Evolutionary conservation across 495 filamentous ascomycete genomes (phyloP).

Genomic region (Terfezia claveryi): DNA sequence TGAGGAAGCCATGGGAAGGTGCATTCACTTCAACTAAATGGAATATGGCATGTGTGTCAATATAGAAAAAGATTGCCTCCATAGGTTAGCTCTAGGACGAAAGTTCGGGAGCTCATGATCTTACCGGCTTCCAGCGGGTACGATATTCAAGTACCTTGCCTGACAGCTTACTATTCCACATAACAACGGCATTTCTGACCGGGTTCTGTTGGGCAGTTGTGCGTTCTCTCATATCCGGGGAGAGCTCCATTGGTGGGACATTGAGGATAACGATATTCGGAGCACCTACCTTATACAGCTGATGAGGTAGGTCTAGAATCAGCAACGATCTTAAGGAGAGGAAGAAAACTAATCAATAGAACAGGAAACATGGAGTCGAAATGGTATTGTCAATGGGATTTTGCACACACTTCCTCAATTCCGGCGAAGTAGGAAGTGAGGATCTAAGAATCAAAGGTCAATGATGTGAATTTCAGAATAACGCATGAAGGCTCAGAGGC

Average conservation of each 20-base stretch:
- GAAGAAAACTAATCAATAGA: background rate
- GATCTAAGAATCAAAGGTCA: background rate
- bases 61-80: background rate
- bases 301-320: background rate
- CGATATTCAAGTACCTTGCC: background rate
- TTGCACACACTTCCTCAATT: background rate
- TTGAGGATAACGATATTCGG: constrained; percentile 21
- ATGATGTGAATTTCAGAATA: no score
- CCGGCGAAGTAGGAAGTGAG: background rate
- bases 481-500: no score
- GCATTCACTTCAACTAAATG: background rate
- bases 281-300: background rate
- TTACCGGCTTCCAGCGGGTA: background rate
- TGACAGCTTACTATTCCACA: background rate
- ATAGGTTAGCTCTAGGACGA: background rate
- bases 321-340: background rate
- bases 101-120: background rate
- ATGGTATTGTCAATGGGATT: no score
- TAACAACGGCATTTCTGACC: background rate
- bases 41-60: background rate
- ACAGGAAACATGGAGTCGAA: background rate
- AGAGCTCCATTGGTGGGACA: constrained; percentile 20
- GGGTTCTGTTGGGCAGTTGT: background rate
- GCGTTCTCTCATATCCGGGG: constrained; percentile 2
- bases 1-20: background rate